Base-by-base conservation (phyloP, 805 yeast species). In the Yarrowia yakushimensis region DNA sequence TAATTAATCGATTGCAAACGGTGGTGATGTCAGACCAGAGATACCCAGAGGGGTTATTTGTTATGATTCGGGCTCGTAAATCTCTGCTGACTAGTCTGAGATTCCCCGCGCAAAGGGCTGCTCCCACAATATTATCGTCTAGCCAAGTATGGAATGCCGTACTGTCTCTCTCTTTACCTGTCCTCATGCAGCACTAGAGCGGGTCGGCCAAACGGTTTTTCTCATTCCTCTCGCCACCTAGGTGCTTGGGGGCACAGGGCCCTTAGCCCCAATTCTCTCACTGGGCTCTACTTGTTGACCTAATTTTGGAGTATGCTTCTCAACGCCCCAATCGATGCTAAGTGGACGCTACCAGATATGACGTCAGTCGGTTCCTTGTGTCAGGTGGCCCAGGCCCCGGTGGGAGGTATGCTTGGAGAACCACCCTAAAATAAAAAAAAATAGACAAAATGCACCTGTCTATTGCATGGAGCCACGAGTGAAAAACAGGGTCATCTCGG, bases 261-360 rank as follows among this genome's bases (percentile, higher is more conserved):
- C 28, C 25, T 12, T 17, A 27, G 50, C 50, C 27, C 17, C n/a
- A 28, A 27, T 43, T 28, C 37, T 30, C 37, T 45, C 13, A 10
- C 36, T 30, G 52, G 4, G 18, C 25, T 28, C 7, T 2, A 25
- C 12, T 27, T 11, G 13, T 28, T 22, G 54, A 22, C 15, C 55
- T 48, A 48, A 48, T 48, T 48, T 30, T 48, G 55, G 55, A 27
- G 31, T 48, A 30, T 46, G 54, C 54, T 37, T 37, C 54, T 46
- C 31, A 15, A 4, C 12, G 34, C 17, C 50, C 50, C 50, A 45
- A 45, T 45, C 52, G 52, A 45, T 45, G 52, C 52, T 15, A 45
- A 11, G 52, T 13, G 23, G 20, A n/a, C 48, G 48, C 5, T 6
- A 7, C 36, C 13, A 45, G 31, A 48, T 18, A 36, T 48, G 55